These are phyloP conservation scores for Penicillium crustosum DNA, from an alignment of 2,329 filamentous ascomycete genomes.

Conservation along the genomic window DNA sequence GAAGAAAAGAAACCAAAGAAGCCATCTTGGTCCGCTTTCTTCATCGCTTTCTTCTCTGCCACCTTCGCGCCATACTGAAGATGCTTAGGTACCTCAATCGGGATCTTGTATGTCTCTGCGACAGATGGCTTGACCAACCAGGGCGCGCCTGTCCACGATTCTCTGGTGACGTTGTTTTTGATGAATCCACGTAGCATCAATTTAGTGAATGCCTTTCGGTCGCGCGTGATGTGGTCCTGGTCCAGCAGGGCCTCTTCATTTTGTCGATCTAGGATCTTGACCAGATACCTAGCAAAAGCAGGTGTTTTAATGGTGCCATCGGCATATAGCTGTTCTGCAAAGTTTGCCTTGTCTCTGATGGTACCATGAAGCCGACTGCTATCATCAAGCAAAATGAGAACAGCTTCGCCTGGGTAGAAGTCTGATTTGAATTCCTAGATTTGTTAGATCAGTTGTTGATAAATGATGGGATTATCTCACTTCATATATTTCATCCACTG, in stretches of 20 bases:
- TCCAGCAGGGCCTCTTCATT: constrained; percentile 76
- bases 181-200: constrained; percentile 90
- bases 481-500: constrained; percentile 53
- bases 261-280: constrained; percentile 67
- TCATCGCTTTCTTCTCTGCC: constrained; percentile 73
- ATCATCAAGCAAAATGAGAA: constrained; percentile 69
- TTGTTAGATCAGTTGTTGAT: constrained; percentile 15
- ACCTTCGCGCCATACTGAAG: constrained; percentile 78
- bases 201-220: constrained; percentile 92
- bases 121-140: constrained; percentile 91
- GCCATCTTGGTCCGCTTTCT: constrained; percentile 53
- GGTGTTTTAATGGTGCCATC: constrained; percentile 68
- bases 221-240: constrained; percentile 77
- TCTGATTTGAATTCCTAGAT: constrained; percentile 73
- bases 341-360: constrained; percentile 82
- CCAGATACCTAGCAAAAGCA: constrained; percentile 76
- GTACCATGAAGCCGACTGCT: constrained; percentile 70
- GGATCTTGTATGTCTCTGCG: constrained; percentile 79
- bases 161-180: constrained; percentile 87
- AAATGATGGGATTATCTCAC: constrained; percentile 32
- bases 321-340: constrained; percentile 57
- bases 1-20: constrained; percentile 54
- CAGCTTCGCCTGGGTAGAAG: constrained; percentile 85
- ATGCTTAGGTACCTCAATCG: constrained; percentile 79
- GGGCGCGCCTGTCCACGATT: constrained; percentile 92